These are phyloP conservation scores for Solanum virginianum DNA, from an alignment of 257 asterid species.

Conservation along the genomic window DNA sequence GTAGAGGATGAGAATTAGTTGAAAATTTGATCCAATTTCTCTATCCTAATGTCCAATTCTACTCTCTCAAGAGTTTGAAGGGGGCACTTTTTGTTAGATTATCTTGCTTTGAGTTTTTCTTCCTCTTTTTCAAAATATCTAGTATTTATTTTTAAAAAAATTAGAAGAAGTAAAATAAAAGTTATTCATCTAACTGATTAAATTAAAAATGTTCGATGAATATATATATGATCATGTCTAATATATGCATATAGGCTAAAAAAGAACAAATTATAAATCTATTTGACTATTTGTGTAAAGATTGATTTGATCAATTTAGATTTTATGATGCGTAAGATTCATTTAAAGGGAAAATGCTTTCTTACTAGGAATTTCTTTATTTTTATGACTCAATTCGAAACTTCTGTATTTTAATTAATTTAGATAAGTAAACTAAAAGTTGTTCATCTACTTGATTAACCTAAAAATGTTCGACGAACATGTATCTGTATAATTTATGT, in stretches of 20 bases:
- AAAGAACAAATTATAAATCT: too few species aligned
- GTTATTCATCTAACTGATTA: too few species aligned
- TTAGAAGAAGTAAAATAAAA: not conserved
- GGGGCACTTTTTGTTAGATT: conserved; percentile 30
- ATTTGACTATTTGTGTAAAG: too few species aligned
- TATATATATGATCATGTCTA: not conserved
- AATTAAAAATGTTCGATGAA: too few species aligned
- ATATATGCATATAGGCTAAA: too few species aligned
- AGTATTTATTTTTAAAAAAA: not conserved
- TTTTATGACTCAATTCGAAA: rapidly evolving
- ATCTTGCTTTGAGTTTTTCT: not conserved
- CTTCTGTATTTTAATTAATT: not conserved
- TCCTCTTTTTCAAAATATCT: not conserved
- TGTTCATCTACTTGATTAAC: too few species aligned
- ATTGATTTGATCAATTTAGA: not conserved
- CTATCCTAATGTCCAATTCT: conserved; percentile 7
- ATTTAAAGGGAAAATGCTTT: not conserved
- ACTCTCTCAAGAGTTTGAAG: conserved; percentile 13
- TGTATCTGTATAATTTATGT: too few species aligned
- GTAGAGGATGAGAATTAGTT: conserved; percentile 14
- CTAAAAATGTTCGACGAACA: too few species aligned
- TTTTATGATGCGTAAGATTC: not conserved
- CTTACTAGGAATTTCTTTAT: not conserved
- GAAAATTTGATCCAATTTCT: conserved; percentile 15
- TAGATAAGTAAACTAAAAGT: not conserved